These are phyloP conservation scores for Aspergillus sparsus DNA, from an alignment of 495 filamentous ascomycete genomes.

Conservation along the genomic window DNA sequence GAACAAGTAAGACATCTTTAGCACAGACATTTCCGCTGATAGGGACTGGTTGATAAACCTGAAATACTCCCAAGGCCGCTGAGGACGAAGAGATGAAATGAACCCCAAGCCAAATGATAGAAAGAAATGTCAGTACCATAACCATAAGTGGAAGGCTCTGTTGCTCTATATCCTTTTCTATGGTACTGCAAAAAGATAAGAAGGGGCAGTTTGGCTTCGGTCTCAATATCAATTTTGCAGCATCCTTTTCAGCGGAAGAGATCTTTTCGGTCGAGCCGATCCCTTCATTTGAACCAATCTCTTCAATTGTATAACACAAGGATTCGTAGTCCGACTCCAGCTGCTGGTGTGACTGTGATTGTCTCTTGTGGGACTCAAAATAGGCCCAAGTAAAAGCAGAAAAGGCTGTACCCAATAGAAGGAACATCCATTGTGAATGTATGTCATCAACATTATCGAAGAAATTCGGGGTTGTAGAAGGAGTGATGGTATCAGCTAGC, in stretches of 20 bases:
- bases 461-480: background rate
- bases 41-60: conserved; percentile 67
- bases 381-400: background rate
- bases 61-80: conserved; percentile 57
- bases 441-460: background rate
- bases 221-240: background rate
- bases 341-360: background rate
- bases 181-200: background rate
- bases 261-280: background rate
- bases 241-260: background rate
- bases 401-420: background rate
- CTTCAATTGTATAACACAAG: background rate
- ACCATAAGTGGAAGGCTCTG: background rate
- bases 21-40: conserved; percentile 49
- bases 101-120: conserved; percentile 9
- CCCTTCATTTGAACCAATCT: too few species aligned
- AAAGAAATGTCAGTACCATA: conserved; percentile 12
- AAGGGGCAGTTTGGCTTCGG: background rate
- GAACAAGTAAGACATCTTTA: conserved; percentile 58
- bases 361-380: background rate
- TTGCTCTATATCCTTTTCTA: background rate
- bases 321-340: background rate
- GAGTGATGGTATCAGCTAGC: background rate
- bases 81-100: conserved; percentile 18
- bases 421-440: conserved; percentile 1